phyloP scores from a whole-genome alignment of 78 protist genomes.

The Chrysochromulina parva region DNA sequence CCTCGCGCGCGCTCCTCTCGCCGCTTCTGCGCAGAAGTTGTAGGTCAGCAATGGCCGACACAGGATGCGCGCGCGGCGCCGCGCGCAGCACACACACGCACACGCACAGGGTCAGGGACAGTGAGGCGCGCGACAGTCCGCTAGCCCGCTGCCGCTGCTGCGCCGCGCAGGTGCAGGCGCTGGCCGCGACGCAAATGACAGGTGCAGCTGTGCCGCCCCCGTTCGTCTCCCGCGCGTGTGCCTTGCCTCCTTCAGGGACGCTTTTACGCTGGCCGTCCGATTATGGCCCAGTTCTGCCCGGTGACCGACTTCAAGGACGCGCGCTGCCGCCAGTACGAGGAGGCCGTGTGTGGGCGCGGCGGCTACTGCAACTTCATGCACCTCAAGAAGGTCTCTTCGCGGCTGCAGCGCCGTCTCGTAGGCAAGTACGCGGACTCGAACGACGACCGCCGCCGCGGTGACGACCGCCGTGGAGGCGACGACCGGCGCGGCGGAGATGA shows the following conservation, averaged over 20 bases:
- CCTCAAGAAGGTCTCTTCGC: constrained; percentile 64
- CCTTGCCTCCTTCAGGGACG: background rate
- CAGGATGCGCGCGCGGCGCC: too few relatives aligned
- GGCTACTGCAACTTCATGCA: constrained; percentile 98
- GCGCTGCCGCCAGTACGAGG: constrained; percentile 93
- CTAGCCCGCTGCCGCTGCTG: too few relatives aligned
- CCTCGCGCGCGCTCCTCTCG: too few relatives aligned
- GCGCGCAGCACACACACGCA: too few relatives aligned
- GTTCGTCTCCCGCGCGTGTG: too few relatives aligned
- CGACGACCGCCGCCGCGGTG: background rate
- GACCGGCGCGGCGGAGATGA: background rate
- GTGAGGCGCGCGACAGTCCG: too few relatives aligned
- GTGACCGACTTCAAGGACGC: constrained; percentile 98
- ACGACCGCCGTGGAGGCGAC: background rate
- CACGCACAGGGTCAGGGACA: too few relatives aligned
- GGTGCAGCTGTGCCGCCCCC: too few relatives aligned
- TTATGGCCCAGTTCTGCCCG: constrained; percentile 93
- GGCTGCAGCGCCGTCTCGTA: constrained; percentile 25
- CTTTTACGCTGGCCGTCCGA: constrained; percentile 49
- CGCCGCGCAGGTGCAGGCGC: too few relatives aligned
- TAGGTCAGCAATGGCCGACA: too few relatives aligned
- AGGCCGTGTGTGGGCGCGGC: constrained; percentile 88
- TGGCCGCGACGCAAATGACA: too few relatives aligned
- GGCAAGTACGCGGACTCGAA: background rate
- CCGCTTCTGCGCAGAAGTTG: too few relatives aligned